A percentile compares a stretch with the other conserved stretches of the same genome.
Evolutionary conservation across 345 rosid genomes (phyloP).

Genomic region (Limnanthes douglasii): DNA sequence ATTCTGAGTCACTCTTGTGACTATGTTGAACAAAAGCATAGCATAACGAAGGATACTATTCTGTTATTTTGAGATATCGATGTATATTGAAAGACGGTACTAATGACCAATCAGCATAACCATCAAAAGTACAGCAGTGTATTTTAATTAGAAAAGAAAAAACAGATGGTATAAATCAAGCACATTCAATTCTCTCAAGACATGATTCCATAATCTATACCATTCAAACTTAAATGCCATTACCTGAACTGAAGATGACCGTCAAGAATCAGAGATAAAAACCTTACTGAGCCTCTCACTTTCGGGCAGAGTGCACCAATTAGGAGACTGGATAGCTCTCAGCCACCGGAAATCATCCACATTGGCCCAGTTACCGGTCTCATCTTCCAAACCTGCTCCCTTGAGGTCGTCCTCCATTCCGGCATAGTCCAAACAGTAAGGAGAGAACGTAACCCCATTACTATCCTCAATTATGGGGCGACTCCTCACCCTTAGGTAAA

Average conservation of each 20-base stretch:
- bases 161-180: no score
- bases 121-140: not conserved
- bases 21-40: no score
- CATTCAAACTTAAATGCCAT: no score
- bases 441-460: conserved; percentile 45
- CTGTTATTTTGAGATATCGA: no score
- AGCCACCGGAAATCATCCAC: conserved; percentile 93
- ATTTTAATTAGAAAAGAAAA: no score
- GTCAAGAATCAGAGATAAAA: conserved; percentile 9
- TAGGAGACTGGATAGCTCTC: conserved; percentile 66
- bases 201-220: no score
- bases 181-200: no score
- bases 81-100: not conserved
- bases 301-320: conserved; percentile 61
- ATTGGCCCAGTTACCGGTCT: conserved; percentile 50
- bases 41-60: no score
- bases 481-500: conserved; percentile 75
- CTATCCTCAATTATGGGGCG: conserved; percentile 84
- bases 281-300: conserved; percentile 30
- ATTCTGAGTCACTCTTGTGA: no score
- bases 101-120: not conserved
- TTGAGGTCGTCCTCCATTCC: conserved; percentile 60
- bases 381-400: conserved; percentile 44
- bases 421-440: conserved; percentile 53
- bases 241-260: not conserved